A percentile compares a stretch with the other conserved stretches of the same genome.
Conservation (phyloP, 257 asterid species). For the Galeopsis tetrahit region DNA sequence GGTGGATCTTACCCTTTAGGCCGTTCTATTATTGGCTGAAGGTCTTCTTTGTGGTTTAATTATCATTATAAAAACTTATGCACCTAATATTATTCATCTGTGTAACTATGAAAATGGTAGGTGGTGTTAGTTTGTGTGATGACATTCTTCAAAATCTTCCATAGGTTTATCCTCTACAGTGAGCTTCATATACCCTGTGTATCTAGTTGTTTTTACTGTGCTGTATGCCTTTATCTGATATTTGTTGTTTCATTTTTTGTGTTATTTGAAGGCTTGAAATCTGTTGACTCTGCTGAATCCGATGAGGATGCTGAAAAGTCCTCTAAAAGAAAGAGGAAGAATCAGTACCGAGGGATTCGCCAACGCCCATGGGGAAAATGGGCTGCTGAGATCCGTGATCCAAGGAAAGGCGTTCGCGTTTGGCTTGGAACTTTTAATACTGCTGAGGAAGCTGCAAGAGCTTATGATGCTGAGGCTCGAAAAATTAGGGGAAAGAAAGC, state of each 20-base stretch:
- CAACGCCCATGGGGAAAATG: constrained; percentile 99
- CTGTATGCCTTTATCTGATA: constrained; percentile 10
- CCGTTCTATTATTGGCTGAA: constrained; percentile 23
- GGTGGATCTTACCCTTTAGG: constrained; percentile 18
- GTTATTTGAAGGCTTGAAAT: constrained; percentile 46
- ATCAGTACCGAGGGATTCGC: constrained; percentile 92
- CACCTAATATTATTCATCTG: not conserved
- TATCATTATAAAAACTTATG: constrained; percentile 11
- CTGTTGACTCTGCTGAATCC: constrained; percentile 48
- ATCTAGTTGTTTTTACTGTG: not conserved
- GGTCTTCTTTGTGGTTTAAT: not conserved
- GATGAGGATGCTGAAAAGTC: constrained; percentile 66
- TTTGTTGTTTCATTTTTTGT: not conserved
- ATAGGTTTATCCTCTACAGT: not conserved
- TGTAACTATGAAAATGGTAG: not conserved
- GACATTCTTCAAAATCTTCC: not conserved
- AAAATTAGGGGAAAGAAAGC: constrained; percentile 96
- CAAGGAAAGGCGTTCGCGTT: constrained; percentile 92
- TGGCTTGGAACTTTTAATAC: constrained; percentile 99
- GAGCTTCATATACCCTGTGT: not conserved
- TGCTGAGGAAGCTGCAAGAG: constrained; percentile 99
- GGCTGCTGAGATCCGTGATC: constrained; percentile 99
- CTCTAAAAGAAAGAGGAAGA: constrained; percentile 90
- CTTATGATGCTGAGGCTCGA: constrained; percentile 89
- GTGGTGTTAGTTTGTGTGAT: not conserved